Base-by-base conservation (phyloP, 2,329 filamentous ascomycete species). In the Geosmithia flava region DNA sequence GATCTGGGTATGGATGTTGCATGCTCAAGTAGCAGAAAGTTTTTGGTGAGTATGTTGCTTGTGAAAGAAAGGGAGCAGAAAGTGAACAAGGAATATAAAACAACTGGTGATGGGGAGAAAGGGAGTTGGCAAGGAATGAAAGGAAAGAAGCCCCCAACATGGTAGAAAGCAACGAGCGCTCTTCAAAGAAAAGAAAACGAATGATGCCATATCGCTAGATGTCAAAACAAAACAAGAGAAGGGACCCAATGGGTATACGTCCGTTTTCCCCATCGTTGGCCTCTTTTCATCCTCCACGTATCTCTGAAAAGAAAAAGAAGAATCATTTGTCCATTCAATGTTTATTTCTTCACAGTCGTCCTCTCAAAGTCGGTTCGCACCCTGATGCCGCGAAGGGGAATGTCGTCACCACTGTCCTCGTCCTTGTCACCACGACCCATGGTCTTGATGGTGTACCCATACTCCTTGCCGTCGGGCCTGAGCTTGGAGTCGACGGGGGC, bases 341-440 rank as follows among this genome's bases (percentile, higher is more conserved):
- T 44, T 39, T 19, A 46, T 30, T 30, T 48, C 27, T 48, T 48
- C 7, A 44, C 16, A 20, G 42, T 44, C 19, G 42, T 20, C 42
- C 42, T 20, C 27, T 48, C 47, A 29, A 69, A 63, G 10, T 65
- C 62, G 15, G 45, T 67, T 2, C 66, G 55, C 2, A 69, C 63
- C n/a, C 60, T 52, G 10, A 69, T 69, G 1, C 62, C 59, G 39
- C 66, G 60, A 39, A 69, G 49, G 1, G 65, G 64, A 23, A 68
- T 60, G 19, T 67, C 65, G 20, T 69, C 64, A 1, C 59, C 62
- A 47, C 57, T 59, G 15, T 56, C 51, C 23, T 59, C 57, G 1
- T 55, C 55, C 4, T 53, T 53, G 4, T 59, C 56, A 2, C 51
- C 56, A 1, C 58, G 53, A 42, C 63, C 27, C 58, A 59, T n/a